Evolutionary conservation across 176 grass and related monocot genomes (phyloP), one percentile per base, ranked within the genome.

Genomic region (Musa acuminata): DNA sequence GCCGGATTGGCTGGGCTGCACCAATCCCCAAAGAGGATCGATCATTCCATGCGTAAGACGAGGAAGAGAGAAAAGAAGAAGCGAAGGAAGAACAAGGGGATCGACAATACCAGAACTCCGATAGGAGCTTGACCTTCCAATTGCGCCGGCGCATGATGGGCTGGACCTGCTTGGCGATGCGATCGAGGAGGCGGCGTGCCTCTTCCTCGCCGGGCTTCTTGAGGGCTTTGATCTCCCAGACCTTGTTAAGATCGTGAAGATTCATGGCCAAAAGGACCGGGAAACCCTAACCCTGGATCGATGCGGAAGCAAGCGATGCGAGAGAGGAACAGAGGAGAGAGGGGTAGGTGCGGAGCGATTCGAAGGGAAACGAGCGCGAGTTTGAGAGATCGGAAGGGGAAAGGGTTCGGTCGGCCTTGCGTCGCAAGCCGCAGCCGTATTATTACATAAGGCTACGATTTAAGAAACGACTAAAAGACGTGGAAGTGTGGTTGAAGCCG

Each of bases 71-170:
- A 48, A 54, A 72, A 52, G 52, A 12, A 11, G 1, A 43, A 1
- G 20, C 59, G 27, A 8, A 50, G 2, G 29, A 69, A 54, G 13
- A 73, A 69, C 75, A 78, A 69, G 51, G 11, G 19, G 25, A 43
- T 14, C 13, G 0, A 51, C 23, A 77, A 82, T 83, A 98, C 95
- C 83, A 94, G 86, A 99, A 94, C 82, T 99, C 95, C 59, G 88
- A 84, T 77, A 99, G 90, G 58, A 86, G 75, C 84, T 94, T 94
- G 80, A 99, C 90, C 17, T 86, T 82, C 90, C 90, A 99, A 75
- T 99, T 91, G 88, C 81, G 95, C 79, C 88, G 90, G 77, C 86
- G 88, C 95, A 99, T 91, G 80, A 99, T 91, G 70, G 90, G 90
- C 80, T 99, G 88, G 69, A 99, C 95, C 82, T 99, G 90, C 75